Percentiles rank a stretch among this genome's conserved stretches.
Evolutionary conservation across 768 basidiomycete genomes (phyloP).

Genomic region (Mycena filopes): DNA sequence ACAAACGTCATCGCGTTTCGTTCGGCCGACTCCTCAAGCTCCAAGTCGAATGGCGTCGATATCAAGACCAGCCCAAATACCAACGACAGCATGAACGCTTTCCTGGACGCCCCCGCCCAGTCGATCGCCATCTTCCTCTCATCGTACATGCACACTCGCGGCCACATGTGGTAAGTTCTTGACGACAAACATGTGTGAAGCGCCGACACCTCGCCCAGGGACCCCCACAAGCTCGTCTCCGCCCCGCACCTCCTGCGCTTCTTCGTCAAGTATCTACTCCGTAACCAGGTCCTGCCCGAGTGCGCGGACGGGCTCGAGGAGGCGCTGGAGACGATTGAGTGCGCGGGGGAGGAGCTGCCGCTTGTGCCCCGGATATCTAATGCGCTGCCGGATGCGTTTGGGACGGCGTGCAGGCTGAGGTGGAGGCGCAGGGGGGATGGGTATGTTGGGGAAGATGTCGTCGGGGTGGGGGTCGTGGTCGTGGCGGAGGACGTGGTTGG

Average conservation of each 20-base stretch:
- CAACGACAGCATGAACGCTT: no score
- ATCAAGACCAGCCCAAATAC: no score
- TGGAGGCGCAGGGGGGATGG: constrained; percentile 41
- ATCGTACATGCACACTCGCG: no score
- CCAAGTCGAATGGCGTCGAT: no score
- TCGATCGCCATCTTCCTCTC: no score
- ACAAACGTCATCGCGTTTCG: no score
- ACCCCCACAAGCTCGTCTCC: constrained; percentile 1
- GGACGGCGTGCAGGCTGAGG: constrained; percentile 43
- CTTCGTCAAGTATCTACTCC: constrained; percentile 22
- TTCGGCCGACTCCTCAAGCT: no score
- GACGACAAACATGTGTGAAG: no score
- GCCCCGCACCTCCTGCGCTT: constrained; percentile 27
- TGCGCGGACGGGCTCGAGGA: constrained; percentile 40
- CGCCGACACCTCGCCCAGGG: not conserved
- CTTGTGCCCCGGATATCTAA: not conserved
- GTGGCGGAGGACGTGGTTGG: no score
- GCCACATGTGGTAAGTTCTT: constrained; percentile 13
- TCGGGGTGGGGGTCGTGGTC: not conserved
- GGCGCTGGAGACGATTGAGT: constrained; percentile 44
- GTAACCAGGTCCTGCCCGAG: constrained; percentile 14
- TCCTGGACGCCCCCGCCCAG: no score
- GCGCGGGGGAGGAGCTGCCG: constrained; percentile 16
- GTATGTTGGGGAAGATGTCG: constrained; percentile 45
- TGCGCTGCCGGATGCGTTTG: constrained; percentile 25